Conservation (phyloP, 176 grass and related monocot species). For the Carex parvula region DNA sequence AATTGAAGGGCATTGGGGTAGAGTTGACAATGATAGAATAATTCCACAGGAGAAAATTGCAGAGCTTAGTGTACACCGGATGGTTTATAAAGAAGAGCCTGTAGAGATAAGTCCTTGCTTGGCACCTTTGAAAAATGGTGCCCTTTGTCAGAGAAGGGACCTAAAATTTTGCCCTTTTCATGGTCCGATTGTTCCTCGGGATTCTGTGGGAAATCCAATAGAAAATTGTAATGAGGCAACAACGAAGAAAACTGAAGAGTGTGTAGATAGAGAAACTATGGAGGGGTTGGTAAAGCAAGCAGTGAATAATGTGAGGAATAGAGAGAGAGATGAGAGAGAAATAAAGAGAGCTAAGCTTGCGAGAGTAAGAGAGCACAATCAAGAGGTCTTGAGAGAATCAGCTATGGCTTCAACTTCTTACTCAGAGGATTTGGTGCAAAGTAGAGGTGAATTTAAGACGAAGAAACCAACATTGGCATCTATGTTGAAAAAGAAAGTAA, state of each 20-base stretch:
- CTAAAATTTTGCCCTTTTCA: conserved; percentile 84
- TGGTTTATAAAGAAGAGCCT: conserved; percentile 75
- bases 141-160: conserved; percentile 86
- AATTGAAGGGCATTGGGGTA: conserved; percentile 83
- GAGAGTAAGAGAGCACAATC: conserved; percentile 74
- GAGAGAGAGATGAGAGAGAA: conserved; percentile 49
- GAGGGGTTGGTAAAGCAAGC: conserved; percentile 57
- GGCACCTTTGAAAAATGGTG: conserved; percentile 71
- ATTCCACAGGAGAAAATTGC: conserved; percentile 93
- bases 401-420: conserved; percentile 78
- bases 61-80: conserved; percentile 72
- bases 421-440: conserved; percentile 49
- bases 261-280: conserved; percentile 31
- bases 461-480: conserved; percentile 74
- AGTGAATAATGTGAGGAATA: conserved; percentile 65
- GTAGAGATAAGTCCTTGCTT: conserved; percentile 61
- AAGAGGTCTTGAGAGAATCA: conserved; percentile 66
- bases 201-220: conserved; percentile 43
- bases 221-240: neutral
- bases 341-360: conserved; percentile 46
- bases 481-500: conserved; percentile 92
- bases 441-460: conserved; percentile 24
- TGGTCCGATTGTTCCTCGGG: conserved; percentile 60
- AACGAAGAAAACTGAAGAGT: conserved; percentile 13
- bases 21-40: conserved; percentile 84